phyloP scores from a whole-genome alignment of 2,329 filamentous ascomycete genomes.

The Neofusicoccum sp. region DNA sequence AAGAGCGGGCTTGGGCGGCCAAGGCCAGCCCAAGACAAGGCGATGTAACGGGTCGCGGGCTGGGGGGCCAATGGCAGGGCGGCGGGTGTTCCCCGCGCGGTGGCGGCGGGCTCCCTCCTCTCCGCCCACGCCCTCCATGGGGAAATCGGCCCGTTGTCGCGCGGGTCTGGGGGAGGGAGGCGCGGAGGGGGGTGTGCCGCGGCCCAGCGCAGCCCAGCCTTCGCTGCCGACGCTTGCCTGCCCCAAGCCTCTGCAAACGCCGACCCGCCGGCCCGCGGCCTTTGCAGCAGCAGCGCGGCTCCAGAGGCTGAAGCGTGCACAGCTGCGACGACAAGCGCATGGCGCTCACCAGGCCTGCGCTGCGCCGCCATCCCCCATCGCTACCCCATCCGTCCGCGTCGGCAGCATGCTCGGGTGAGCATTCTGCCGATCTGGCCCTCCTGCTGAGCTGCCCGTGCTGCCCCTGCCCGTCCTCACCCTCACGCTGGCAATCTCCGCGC shows the following conservation, averaged over 20 bases:
- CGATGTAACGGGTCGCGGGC: conserved; percentile 6
- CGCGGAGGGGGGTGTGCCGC: neutral
- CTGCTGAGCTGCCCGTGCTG: too few relatives aligned
- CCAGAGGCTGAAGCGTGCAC: neutral
- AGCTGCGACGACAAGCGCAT: neutral
- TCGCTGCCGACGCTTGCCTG: neutral
- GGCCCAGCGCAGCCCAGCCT: neutral
- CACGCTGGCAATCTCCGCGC: neutral
- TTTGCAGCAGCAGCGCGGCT: neutral
- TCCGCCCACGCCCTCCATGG: neutral
- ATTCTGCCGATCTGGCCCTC: too few relatives aligned
- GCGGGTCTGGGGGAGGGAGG: neutral
- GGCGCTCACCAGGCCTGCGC: too few relatives aligned
- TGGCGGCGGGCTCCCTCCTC: neutral
- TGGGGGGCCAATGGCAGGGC: neutral
- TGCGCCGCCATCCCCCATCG: too few relatives aligned
- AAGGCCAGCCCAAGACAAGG: neutral
- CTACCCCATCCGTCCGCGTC: too few relatives aligned
- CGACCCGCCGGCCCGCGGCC: neutral
- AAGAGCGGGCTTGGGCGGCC: neutral
- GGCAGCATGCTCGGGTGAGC: too few relatives aligned
- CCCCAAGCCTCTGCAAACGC: conserved; percentile 9
- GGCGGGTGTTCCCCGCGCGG: neutral
- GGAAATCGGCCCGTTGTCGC: conserved; percentile 5
- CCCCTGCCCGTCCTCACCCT: too few relatives aligned